These are phyloP conservation scores for Echites panduratus DNA, from an alignment of 257 asterid species.

Conservation along the genomic window DNA sequence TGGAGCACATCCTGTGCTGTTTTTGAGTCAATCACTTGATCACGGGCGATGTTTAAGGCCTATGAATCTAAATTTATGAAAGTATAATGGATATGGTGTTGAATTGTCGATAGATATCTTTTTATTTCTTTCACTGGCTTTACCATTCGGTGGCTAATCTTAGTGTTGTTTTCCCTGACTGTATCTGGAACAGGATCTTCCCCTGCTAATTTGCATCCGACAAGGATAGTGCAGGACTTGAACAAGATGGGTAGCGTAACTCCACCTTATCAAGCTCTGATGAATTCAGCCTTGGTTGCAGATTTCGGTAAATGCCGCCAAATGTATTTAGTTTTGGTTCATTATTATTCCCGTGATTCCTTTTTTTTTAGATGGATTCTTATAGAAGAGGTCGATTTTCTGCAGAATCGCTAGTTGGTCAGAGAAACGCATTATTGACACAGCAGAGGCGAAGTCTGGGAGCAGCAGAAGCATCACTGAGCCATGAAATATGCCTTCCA, in stretches of 20 bases:
- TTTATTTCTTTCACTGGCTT: background rate
- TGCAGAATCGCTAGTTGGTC: constrained; percentile 41
- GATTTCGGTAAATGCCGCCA: constrained; percentile 32
- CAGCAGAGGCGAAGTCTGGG: constrained; percentile 30
- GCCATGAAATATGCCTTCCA: constrained; percentile 15
- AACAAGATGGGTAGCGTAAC: constrained; percentile 8
- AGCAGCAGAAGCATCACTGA: constrained; percentile 21
- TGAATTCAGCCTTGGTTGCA: constrained; percentile 10
- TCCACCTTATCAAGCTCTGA: constrained; percentile 15
- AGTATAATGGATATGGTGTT: background rate
- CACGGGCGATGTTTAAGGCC: background rate
- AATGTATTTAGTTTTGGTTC: too few relatives aligned
- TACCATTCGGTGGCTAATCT: background rate
- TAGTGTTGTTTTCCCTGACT: background rate
- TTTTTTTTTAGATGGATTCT: background rate
- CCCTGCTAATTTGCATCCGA: constrained; percentile 20
- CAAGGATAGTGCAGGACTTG: constrained; percentile 4
- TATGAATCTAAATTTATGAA: background rate
- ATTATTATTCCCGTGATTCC: too few relatives aligned
- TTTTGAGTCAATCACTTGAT: background rate
- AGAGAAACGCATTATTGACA: constrained; percentile 38
- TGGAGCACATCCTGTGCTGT: background rate
- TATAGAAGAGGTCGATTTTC: background rate
- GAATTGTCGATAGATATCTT: background rate
- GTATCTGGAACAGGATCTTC: constrained; percentile 25